Conservation (phyloP, 2,329 filamentous ascomycete species). For the Apiospora marii region DNA sequence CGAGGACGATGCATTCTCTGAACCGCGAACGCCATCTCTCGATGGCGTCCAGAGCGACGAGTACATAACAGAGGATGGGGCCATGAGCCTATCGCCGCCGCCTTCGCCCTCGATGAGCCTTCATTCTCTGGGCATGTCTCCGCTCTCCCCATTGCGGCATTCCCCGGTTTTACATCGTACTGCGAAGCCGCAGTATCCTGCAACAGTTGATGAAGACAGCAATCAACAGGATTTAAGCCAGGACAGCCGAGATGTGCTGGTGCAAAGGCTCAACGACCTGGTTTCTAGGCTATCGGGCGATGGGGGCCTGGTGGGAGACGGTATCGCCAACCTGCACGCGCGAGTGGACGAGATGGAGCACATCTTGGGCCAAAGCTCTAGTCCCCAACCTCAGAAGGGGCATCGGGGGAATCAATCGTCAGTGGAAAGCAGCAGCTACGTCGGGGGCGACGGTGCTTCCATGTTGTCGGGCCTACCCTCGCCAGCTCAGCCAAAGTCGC, state of each 20-base stretch:
- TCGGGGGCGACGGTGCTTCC: neutral
- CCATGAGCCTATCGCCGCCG: constrained; percentile 9
- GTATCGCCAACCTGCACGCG: constrained; percentile 47
- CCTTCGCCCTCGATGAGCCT: constrained; percentile 21
- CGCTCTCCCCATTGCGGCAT: constrained; percentile 16
- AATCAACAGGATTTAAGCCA: constrained; percentile 31
- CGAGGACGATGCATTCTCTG: constrained; percentile 14
- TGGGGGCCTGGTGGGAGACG: constrained; percentile 38
- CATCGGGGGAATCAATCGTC: constrained; percentile 20
- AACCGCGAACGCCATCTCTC: neutral
- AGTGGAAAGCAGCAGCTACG: neutral
- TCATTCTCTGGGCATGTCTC: constrained; percentile 20
- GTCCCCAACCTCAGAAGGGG: constrained; percentile 22
- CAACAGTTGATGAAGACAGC: neutral
- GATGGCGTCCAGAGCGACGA: neutral
- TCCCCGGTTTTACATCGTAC: constrained; percentile 6
- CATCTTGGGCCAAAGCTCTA: constrained; percentile 30
- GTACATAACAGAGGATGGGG: neutral
- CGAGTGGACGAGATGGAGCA: constrained; percentile 54
- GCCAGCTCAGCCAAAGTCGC: neutral
- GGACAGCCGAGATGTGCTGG: constrained; percentile 54
- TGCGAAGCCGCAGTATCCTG: neutral
- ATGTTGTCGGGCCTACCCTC: neutral
- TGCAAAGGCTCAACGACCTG: constrained; percentile 47
- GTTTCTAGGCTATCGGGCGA: constrained; percentile 35